Evolutionary conservation across 1,284 basidiomycete species (phyloP), one percentile per base, ranked within the genome.

Genomic region (Ganoderma sp.): DNA sequence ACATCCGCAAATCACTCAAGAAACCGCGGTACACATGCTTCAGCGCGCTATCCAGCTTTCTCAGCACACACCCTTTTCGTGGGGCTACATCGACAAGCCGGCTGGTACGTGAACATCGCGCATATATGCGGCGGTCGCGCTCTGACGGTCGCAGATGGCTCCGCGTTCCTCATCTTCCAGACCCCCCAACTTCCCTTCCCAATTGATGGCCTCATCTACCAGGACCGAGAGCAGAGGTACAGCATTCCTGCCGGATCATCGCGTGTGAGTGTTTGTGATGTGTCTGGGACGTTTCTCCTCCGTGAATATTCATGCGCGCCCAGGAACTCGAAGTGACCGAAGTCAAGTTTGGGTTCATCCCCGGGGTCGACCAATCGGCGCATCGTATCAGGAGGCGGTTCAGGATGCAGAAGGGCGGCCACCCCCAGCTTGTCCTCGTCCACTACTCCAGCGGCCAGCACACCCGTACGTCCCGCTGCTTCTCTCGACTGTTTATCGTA

Each of bases 241-340:
- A 77, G 79, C 34, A 81, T 92, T 4, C 81, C 85, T 56, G 83
- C 80, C 61, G 83, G 81, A 1, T 74, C 73, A 60, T 81, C 79
- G 69, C 84, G 88, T 68, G 89, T 90, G 76, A 73, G 88, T 78
- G 39, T 41, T 10, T 25, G 19, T 32, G 2, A 17, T 22, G 15
- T 25, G 37, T 25, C 52, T 32, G 10, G 39, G 6, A 1, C 19
- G 7, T 10, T 14, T 43, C n/a, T 4, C 34, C 12, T 28, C 3
- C n/a, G 34, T 17, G 37, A 59, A 25, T 22, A 6, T 9, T 10
- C 10, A 10, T 14, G 58, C 8, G 39, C 56, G 56, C 5, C 65
- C 74, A 91, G 90, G 92, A 94, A 78, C 82, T 94, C 9, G 93
- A 94, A 79, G 82, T 93, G 0, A 76, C 82, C 67, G 92, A 94